Conservation (phyloP, 306 rosid genomes). For the Quercus glauca region DNA sequence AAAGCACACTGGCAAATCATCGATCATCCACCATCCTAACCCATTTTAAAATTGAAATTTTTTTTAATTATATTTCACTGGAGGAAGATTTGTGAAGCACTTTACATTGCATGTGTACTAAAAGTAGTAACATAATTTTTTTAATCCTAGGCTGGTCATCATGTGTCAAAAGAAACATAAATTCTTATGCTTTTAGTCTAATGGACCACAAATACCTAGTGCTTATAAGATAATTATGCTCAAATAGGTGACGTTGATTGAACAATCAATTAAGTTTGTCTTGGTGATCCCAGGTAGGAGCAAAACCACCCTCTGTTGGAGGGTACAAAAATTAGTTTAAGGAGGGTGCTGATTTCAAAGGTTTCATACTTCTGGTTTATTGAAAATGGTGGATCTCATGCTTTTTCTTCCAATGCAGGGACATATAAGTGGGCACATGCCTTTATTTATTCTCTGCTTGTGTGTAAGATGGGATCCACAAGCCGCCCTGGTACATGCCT, state of each 20-base stretch:
- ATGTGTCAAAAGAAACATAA: constrained; percentile 36
- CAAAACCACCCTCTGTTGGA: constrained; percentile 1
- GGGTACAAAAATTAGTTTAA: constrained; percentile 9
- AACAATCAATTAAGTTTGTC: constrained; percentile 15
- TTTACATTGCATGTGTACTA: constrained; percentile 32
- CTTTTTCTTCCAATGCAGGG: constrained; percentile 10
- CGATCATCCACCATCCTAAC: constrained; percentile 35
- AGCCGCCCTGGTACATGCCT: constrained; percentile 18
- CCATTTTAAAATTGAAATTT: neutral
- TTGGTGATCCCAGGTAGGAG: constrained; percentile 26
- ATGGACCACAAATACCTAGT: constrained; percentile 25
- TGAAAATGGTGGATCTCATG: constrained; percentile 13
- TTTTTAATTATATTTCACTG: constrained; percentile 4
- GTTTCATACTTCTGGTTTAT: neutral
- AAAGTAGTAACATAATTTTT: constrained; percentile 28
- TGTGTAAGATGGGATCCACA: constrained; percentile 27
- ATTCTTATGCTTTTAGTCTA: constrained; percentile 10
- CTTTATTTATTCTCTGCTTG: neutral
- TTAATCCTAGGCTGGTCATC: constrained; percentile 18
- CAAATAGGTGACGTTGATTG: neutral
- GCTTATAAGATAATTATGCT: constrained; percentile 1
- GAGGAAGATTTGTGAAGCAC: constrained; percentile 29
- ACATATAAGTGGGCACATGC: constrained; percentile 4
- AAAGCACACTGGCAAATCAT: constrained; percentile 56
- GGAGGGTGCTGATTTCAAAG: constrained; percentile 14